A percentile compares a stretch with the other conserved stretches of the same genome.
phyloP scores from a whole-genome alignment of 306 rosid genomes.

The Amphicarpaea edgeworthii region DNA sequence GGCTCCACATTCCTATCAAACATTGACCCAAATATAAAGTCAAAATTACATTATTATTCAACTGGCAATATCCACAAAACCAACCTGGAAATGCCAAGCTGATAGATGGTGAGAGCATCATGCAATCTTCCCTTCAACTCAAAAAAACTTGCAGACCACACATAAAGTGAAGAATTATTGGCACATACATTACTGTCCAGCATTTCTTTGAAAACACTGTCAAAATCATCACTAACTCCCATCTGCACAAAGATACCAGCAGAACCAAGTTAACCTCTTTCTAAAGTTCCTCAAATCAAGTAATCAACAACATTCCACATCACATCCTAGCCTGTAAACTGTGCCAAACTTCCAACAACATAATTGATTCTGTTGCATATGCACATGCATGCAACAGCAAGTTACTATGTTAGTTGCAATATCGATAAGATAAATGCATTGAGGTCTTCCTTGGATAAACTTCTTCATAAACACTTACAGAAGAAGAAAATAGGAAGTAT shows the following conservation, averaged over 20 bases:
- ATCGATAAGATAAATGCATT: background rate
- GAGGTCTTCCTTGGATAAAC: background rate
- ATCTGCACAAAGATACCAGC: slow-evolving; percentile 59
- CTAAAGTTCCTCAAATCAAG: slow-evolving; percentile 18
- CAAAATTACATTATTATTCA: slow-evolving; percentile 14
- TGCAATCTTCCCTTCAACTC: slow-evolving; percentile 63
- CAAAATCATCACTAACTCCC: slow-evolving; percentile 64
- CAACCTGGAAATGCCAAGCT: slow-evolving; percentile 78
- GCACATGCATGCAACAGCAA: background rate
- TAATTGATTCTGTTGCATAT: background rate
- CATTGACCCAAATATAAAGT: slow-evolving; percentile 43
- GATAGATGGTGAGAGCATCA: slow-evolving; percentile 71
- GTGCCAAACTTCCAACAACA: slow-evolving; percentile 10
- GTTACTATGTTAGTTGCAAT: background rate
- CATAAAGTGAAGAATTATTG: slow-evolving; percentile 59
- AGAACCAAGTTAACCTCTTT: slow-evolving; percentile 34
- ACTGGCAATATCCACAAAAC: slow-evolving; percentile 31
- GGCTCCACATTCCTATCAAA: slow-evolving; percentile 80
- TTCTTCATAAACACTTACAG: background rate
- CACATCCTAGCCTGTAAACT: background rate
- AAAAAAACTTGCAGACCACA: slow-evolving; percentile 52
- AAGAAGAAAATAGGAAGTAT: background rate
- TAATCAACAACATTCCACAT: slow-evolving; percentile 33
- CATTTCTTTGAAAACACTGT: slow-evolving; percentile 61
- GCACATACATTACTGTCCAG: slow-evolving; percentile 63